Evolutionary conservation across 805 yeast species (phyloP), one percentile per base, ranked within the genome.

Genomic region (Brettanomyces bruxellensis): DNA sequence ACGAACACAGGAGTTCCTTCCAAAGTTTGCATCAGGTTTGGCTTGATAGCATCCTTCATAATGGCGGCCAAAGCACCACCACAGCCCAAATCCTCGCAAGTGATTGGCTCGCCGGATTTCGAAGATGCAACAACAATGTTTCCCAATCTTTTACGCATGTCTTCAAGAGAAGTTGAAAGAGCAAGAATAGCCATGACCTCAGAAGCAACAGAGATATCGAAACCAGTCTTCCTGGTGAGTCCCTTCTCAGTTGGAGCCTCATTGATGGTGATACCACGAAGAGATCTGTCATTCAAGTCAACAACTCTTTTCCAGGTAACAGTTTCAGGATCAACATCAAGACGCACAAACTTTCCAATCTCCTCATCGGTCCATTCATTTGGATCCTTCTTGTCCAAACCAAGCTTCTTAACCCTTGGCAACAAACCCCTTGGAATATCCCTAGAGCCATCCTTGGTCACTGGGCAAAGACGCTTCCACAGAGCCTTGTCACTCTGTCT

Each of bases 1-100:
- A 91, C 96, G 60, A 91, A 81, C 25, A 91, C 98, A 5, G 98
- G 98, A 6, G 97, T 90, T 49, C 98, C 98, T 69, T 91, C 97
- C 51, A 91, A 75, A 44, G 97, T 87, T 69, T 91, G 98, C 98
- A 91, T 91, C 63, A 91, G 68, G 64, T 87, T 91, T 54, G 98
- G 98, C 71, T 90, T 91, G 64, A 91, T 82, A 24, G 98, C 96
- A 62, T 91, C 98, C 70, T 89, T 91, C 75, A 91, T 72, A 59
- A 91, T 74, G 11, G 98, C 97, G 43, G 97, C 84, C 51, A 91
- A 70, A 14, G 98, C 98, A 59, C 98, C 98, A 25, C 95, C 96
- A 66, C 87, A 81, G 34, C 97, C 96, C 56, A 91, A 73, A 61
- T 91, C 98, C 64, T 91, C 97, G 56, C 90, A 86, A 44, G 98